Evolutionary conservation across 805 yeast genomes (phyloP), one percentile per base, ranked within the genome.

Genomic region (Yarrowia sp.): DNA sequence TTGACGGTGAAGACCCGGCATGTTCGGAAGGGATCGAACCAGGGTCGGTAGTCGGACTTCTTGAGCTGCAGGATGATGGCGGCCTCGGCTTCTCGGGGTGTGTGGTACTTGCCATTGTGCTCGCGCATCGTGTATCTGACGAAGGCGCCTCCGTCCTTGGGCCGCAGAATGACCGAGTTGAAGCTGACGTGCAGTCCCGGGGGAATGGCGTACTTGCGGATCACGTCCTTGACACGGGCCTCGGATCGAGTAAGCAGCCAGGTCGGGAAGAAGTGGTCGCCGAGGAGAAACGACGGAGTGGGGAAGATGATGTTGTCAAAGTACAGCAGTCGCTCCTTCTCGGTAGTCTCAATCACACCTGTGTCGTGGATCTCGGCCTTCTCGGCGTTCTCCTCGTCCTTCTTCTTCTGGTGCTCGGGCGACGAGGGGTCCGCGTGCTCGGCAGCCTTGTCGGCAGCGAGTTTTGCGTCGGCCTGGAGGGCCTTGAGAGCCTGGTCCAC

Each of bases 131-230:
- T 73, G 68, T 87, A 87, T 66, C 86, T 87, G 35, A 90, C 94
- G 78, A 93, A 92, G 1, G 90, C 97, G 46, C 98, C 98, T 59
- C 97, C 97, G 70, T 94, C 99, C 64, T 96, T 78, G 62, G 77
- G 78, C 62, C 92, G 81, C 0, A 94, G 87, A 31, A 86, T 82
- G 29, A 90, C 79, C 1, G 85, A 84, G 6, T 81, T 77, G 53
- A 90, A 76, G 27, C 78, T 73, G 22, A 85, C 68, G 16, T 67
- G 59, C 4, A 64, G 64, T 25, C 49, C 69, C 5, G 35, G 33
- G 14, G 75, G 73, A 18, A 72, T 47, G n/a, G 68, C 62, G 16
- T 53, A 65, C 25, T 63, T 56, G 6, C 64, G 33, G 21, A 64
- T 63, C 27, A 68, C 56, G 7, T 35, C 18, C n/a, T 62, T 64